Evolutionary conservation across 2,329 filamentous ascomycete genomes (phyloP), one percentile per base, ranked within the genome.

Genomic region (Fusarium oxysporum): DNA sequence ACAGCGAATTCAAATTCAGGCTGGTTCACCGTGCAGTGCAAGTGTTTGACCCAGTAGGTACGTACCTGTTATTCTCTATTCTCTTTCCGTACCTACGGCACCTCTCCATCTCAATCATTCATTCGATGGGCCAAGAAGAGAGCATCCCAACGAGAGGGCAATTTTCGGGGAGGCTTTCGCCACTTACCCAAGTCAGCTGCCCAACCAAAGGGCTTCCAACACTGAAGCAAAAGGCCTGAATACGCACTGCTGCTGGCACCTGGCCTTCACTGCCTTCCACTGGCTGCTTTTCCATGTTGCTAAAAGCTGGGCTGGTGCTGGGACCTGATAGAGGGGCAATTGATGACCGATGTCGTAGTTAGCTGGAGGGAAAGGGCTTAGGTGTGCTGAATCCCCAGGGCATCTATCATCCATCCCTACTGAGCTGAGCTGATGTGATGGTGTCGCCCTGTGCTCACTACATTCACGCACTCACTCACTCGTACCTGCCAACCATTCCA

Each of bases 161-260:
- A 51, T 69, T 56, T 44, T 73, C 71, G 69, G 73, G 55, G 76
- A 74, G 76, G 76, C 76, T 78, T 77, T 78, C 61, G 78, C 78
- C 78, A 79, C 78, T 72, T 65, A 72, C 60, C 72, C 71, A 77
- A 80, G 78, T 80, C 79, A 80, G 78, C 76, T 79, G 78, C 77
- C 74, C 78, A 78, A 80, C 77, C 70, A 76, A 64, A 76, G 68
- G 72, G 67, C 72, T 41, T 72, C 65, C 58, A 70, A 74, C 57
- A 66, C 69, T 62, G 56, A 55, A 62, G 61, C 59, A 62, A 70
- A 48, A 61, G 53, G 53, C 68, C 59, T 71, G 63, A 45, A 64
- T 56, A 70, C 55, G 68, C 56, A 70, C 44, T 70, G 68, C 54
- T 65, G 48, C 47, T 57, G 60, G 65, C 50, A 62, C 57, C 65